phyloP scores from a whole-genome alignment of 176 grass and related monocot species.

The Lolium perenne region DNA sequence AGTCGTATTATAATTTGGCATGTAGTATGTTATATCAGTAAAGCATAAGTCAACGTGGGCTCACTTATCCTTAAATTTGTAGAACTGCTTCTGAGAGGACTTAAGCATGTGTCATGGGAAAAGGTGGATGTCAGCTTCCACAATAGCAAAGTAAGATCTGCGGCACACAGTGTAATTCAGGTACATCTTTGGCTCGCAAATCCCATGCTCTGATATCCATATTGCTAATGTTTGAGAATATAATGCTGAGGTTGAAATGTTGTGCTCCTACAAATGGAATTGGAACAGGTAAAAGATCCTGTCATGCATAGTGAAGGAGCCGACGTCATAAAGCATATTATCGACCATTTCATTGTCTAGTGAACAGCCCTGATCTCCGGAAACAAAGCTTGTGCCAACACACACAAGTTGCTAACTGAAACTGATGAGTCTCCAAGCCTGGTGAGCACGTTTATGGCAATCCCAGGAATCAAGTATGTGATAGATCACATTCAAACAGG shows the following conservation, averaged over 20 bases:
- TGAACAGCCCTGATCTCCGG: background rate
- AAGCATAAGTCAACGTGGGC: background rate
- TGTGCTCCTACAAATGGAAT: conserved; percentile 5
- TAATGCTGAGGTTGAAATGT: conserved; percentile 17
- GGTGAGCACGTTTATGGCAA: conserved; percentile 50
- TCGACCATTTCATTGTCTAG: conserved; percentile 71
- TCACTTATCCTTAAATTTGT: conserved; percentile 44
- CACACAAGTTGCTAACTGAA: conserved; percentile 38
- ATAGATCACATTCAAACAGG: background rate
- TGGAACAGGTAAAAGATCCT: conserved; percentile 77
- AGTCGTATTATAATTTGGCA: conserved; percentile 1
- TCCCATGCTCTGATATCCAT: conserved; percentile 6
- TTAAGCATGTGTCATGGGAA: conserved; percentile 89
- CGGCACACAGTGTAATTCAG: conserved; percentile 96
- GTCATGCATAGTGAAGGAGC: conserved; percentile 76
- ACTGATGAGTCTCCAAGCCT: conserved; percentile 45
- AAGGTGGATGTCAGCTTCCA: conserved; percentile 97
- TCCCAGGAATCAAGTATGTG: conserved; percentile 38
- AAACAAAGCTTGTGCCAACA: conserved; percentile 41
- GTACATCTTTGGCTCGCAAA: conserved; percentile 39
- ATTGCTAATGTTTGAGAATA: conserved; percentile 15
- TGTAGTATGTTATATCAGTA: conserved; percentile 19
- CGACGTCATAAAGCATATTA: conserved; percentile 87
- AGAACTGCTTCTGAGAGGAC: conserved; percentile 82
- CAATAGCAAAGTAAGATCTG: conserved; percentile 73